These are phyloP conservation scores for Ascochyta viciae-villosae DNA, from an alignment of 2,329 filamentous ascomycete species.

Conservation along the genomic window DNA sequence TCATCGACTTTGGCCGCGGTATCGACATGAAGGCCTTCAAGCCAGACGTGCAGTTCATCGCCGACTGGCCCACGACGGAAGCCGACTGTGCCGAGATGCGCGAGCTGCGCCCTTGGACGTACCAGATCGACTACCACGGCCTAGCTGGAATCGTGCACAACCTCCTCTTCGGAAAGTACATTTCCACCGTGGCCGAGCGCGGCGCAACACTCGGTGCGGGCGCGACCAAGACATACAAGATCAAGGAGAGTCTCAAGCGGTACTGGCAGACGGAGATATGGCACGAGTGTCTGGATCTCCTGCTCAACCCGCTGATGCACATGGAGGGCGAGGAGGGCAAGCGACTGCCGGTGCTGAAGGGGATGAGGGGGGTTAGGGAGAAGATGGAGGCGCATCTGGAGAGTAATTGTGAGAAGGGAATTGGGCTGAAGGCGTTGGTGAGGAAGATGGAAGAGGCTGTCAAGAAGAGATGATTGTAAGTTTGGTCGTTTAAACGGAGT, in stretches of 20 bases:
- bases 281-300: conserved; percentile 79
- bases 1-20: conserved; percentile 94
- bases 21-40: conserved; percentile 91
- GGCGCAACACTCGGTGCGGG: conserved; percentile 62
- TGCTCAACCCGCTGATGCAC: conserved; percentile 80
- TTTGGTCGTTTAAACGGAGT: not conserved
- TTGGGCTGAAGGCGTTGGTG: conserved; percentile 63
- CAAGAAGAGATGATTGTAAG: conserved; percentile 49
- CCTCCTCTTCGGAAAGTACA: conserved; percentile 92
- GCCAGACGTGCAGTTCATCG: conserved; percentile 82
- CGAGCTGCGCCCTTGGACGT: conserved; percentile 93
- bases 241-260: conserved; percentile 84
- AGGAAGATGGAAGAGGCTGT: conserved; percentile 73
- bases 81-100: conserved; percentile 96
- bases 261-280: conserved; percentile 98
- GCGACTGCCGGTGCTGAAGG: conserved; percentile 75
- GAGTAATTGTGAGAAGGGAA: conserved; percentile 80
- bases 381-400: conserved; percentile 86
- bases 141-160: conserved; percentile 87
- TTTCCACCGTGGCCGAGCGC: conserved; percentile 71
- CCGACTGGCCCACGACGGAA: conserved; percentile 89
- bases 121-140: conserved; percentile 96
- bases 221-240: conserved; percentile 73
- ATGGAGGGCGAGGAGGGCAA: conserved; percentile 68
- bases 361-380: conserved; percentile 73